A percentile compares a stretch with the other conserved stretches of the same genome.
Evolutionary conservation across 2,329 filamentous ascomycete genomes (phyloP).

Genomic region (Septoria petroselini): DNA sequence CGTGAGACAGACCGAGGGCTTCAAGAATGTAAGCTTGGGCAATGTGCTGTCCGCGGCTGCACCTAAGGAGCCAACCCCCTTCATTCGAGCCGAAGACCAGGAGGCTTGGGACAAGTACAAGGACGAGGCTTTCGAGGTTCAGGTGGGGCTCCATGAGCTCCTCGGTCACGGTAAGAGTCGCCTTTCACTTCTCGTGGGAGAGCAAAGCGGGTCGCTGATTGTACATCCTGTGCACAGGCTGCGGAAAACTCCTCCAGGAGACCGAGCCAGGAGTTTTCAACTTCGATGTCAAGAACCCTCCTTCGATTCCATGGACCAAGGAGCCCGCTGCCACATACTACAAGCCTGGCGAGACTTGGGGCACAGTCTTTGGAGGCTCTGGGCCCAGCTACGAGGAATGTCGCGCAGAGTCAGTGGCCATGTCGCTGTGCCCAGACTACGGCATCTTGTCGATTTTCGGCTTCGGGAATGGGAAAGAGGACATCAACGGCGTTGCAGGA

Average conservation of each 20-base stretch:
- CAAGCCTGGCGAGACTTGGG: conserved; percentile 93
- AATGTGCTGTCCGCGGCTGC: conserved; percentile 91
- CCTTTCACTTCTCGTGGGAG: neutral
- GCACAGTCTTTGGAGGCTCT: conserved; percentile 80
- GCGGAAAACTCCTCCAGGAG: conserved; percentile 90
- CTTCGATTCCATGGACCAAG: conserved; percentile 72
- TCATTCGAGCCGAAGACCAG: conserved; percentile 76
- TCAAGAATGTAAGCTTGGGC: conserved; percentile 91
- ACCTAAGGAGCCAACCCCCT: conserved; percentile 87
- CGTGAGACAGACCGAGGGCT: conserved; percentile 77
- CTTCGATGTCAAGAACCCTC: conserved; percentile 79
- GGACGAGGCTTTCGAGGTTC: conserved; percentile 86
- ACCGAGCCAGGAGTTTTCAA: conserved; percentile 79
- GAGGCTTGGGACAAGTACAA: conserved; percentile 77
- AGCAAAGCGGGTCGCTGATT: conserved; percentile 42
- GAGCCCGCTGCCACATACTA: conserved; percentile 84
- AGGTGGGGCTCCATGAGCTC: conserved; percentile 92
- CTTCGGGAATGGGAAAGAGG: conserved; percentile 70
- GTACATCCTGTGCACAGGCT: conserved; percentile 78
- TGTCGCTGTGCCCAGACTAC: conserved; percentile 87
- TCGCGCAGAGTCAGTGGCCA: conserved; percentile 88
- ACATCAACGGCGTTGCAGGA: conserved; percentile 74
- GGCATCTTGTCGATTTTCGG: conserved; percentile 86
- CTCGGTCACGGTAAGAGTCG: conserved; percentile 61
- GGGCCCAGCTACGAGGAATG: conserved; percentile 93